A percentile compares a stretch with the other conserved stretches of the same genome.
Conservation (phyloP, 306 rosid genomes). For the Medicago ruthenica region DNA sequence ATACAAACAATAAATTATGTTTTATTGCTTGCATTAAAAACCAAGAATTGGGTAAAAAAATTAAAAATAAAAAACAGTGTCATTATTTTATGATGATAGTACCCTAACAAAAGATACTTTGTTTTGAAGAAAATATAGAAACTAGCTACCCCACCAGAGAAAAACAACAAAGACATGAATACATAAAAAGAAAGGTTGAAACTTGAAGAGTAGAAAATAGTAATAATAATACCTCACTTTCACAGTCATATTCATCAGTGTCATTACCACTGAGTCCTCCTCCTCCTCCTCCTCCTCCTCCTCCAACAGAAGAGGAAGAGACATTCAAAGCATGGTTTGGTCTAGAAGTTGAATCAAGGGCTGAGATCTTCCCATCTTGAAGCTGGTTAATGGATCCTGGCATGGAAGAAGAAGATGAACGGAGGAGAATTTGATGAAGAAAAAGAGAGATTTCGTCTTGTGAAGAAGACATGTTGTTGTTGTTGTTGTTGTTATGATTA, state of each 20-base stretch:
- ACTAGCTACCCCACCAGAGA: neutral
- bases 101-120: no score
- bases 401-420: slow-evolving; percentile 58
- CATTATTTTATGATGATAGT: neutral
- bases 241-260: slow-evolving; percentile 81
- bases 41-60: neutral
- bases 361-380: slow-evolving; percentile 55
- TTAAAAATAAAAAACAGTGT: neutral
- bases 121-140: neutral
- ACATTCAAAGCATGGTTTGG: slow-evolving; percentile 45
- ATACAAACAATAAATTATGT: slow-evolving; percentile 5
- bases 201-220: slow-evolving; percentile 14
- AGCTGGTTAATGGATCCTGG: slow-evolving; percentile 10
- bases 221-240: slow-evolving; percentile 69
- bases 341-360: slow-evolving; percentile 46
- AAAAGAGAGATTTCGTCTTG: slow-evolving; percentile 89
- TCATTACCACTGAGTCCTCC: slow-evolving; percentile 60
- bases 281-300: slow-evolving; percentile 27
- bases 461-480: slow-evolving; percentile 29
- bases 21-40: neutral
- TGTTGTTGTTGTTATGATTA: neutral
- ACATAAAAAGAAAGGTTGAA: neutral
- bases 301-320: slow-evolving; percentile 57
- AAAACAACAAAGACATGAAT: neutral
- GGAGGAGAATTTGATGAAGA: slow-evolving; percentile 82